Evolutionary conservation across 345 rosid genomes (phyloP), one percentile per base, ranked within the genome.

Genomic region (Sisymbrium irio): DNA sequence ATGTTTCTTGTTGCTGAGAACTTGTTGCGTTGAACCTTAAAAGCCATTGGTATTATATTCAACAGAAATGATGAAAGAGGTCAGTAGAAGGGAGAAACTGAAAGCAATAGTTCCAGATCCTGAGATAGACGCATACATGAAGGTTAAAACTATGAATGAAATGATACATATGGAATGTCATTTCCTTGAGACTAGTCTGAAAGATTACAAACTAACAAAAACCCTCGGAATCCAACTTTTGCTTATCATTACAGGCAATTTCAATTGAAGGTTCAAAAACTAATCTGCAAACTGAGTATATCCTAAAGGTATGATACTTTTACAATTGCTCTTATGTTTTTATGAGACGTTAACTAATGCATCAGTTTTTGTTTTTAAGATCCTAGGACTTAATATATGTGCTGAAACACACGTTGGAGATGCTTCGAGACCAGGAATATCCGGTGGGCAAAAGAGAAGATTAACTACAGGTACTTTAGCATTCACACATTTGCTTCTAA

Each of bases 391-490:
- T 63, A 75, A 71, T 67, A 28, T 62, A 7, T 83, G 86, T 62
- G 82, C 81, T 14, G 80, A 83, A n/a, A 76, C 71, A 27, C 69
- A 35, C 8, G 79, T 71, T 33, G 84, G 84, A 15, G 60, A 70
- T 77, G 81, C 81, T 14, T 15, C 81, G 22, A 77, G 22, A 67
- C 74, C 82, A 45, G 85, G 85, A 47, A 64, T 80, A 77, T 82
- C 83, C 1, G 85, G 85, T 66, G 85, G 83, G 15, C 82, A 82
- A 65, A 74, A 62, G 76, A 82, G 72, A 72, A 80, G 80, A 32
- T 63, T 82, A 39, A 77, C 81, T 30, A 77, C 85, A 77, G 85
- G 85, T 69, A 32, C 17, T 28, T 50, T 1, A 37, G 6, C n/a
- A 19, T 56, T 27, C 30, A 60, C 49, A 25, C 41, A 37, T 5